Evolutionary conservation across 352 stramenopile species (phyloP), one percentile per base, ranked within the genome.

Genomic region (Globisporangium middletonii): DNA sequence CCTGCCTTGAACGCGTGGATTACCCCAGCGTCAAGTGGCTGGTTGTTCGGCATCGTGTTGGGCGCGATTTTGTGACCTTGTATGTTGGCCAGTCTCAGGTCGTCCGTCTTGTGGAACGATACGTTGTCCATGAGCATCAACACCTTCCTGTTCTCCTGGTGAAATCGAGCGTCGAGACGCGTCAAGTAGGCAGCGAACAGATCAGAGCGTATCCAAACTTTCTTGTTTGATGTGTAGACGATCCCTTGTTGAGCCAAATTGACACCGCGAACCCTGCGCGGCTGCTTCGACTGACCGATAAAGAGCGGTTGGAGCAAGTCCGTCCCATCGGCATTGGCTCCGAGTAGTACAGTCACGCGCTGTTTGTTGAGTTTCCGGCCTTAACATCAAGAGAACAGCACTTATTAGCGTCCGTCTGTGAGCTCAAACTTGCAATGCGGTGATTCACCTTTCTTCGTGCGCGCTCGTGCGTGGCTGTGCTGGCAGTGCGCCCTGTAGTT

Each of bases 361-460:
- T 23, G 33, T 23, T 55, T 55, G 19, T 55, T 55, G 7, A 48
- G 16, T 19, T 55, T 55, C 1, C 33, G 26, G 16, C 50, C n/a
- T 55, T 30, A 18, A 38, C 45, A 3, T 30, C 1, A 53, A 4
- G 23, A 23, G 23, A 23, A 23, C 23, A 42, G 28, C 48, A 26
- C 18, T 19, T 16, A 33, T 37, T 8, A 37, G 11, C 27, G n/a
- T 11, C 26, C 4, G 5, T 46, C 15, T 11, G 12, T 35, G 9
- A 23, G 23, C 23, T 23, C 23, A 23, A 23, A 23, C 23, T 23
- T 19, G n/a, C 50, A 19, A 23, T 23, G 23, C 23, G 23, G 23
- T 23, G 23, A 23, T 23, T 23, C 23, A 23, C 23, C 23, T 23
- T 23, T 23, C 23, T 23, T 23, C 23, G 23, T 23, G 23, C 23